Evolutionary conservation across 306 rosid genomes (phyloP).

Genomic region (Castanea mollissima): DNA sequence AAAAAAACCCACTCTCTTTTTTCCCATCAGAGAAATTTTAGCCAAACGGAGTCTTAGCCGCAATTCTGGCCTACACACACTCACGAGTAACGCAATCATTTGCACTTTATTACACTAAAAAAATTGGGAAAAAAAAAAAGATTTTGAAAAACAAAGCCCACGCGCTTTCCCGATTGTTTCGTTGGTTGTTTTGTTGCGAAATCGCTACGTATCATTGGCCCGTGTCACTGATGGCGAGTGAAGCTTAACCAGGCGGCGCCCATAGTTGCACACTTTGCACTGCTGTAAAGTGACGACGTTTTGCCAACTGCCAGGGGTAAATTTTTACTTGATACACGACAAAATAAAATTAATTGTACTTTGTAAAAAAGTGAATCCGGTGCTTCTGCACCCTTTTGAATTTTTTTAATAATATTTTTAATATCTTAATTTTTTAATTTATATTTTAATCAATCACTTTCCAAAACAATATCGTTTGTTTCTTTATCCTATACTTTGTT

Average conservation of each 20-base stretch:
- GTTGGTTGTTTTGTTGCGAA: neutral
- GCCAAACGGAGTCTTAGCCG: constrained; percentile 20
- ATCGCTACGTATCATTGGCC: neutral
- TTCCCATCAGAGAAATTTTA: neutral
- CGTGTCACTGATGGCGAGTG: neutral
- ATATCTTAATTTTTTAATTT: neutral
- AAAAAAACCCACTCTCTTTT: neutral
- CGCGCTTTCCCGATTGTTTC: neutral
- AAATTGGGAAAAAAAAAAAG: neutral
- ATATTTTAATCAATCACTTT: no score
- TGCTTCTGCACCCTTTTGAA: constrained; percentile 1
- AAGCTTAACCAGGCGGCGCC: constrained; percentile 12
- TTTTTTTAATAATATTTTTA: neutral
- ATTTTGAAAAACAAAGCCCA: neutral
- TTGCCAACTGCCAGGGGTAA: constrained; percentile 31
- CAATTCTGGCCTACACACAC: constrained; percentile 2
- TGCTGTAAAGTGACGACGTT: constrained; percentile 42
- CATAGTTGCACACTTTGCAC: constrained; percentile 7
- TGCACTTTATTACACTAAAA: neutral
- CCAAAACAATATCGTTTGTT: no score
- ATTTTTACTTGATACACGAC: constrained; percentile 13
- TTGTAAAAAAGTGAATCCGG: neutral
- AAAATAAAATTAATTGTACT: neutral
- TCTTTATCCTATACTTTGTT: no score
- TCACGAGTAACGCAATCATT: constrained; percentile 20